phyloP scores from a whole-genome alignment of 1,284 basidiomycete genomes.

The Singerocomus inundabilis region DNA sequence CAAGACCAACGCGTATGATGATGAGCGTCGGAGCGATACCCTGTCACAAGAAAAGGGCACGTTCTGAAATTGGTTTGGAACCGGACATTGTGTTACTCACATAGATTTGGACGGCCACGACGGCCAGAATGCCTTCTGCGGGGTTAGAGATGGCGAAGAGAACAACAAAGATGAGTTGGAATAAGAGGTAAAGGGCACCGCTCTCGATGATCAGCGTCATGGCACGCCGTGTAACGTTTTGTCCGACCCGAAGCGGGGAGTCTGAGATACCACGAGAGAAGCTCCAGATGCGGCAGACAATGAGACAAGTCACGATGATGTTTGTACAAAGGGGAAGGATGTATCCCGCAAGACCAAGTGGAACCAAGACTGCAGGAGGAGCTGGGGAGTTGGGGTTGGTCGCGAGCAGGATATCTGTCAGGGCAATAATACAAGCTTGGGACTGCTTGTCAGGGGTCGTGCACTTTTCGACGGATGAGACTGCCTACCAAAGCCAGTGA shows the following conservation, averaged over 20 bases:
- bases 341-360: constrained; percentile 34
- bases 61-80: neutral
- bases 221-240: constrained; percentile 22
- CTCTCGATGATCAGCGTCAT: constrained; percentile 41
- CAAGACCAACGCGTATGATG: constrained; percentile 33
- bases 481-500: constrained; percentile 34
- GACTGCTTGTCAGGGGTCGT: neutral
- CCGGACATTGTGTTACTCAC: constrained; percentile 21
- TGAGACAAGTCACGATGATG: constrained; percentile 39
- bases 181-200: constrained; percentile 40
- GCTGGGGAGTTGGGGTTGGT: constrained; percentile 27
- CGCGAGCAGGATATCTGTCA: constrained; percentile 23
- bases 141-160: constrained; percentile 36
- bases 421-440: constrained; percentile 29
- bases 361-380: constrained; percentile 32
- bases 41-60: constrained; percentile 9
- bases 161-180: constrained; percentile 41
- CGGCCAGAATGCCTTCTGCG: constrained; percentile 37
- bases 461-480: neutral
- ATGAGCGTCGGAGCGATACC: constrained; percentile 35
- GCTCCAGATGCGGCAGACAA: constrained; percentile 38
- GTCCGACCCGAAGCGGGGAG: constrained; percentile 5
- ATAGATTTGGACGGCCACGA: constrained; percentile 42
- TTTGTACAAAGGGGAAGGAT: constrained; percentile 40
- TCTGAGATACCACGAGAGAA: constrained; percentile 18